Percentiles rank a stretch among this genome's conserved stretches.
Evolutionary conservation across 2,329 filamentous ascomycete species (phyloP).

Genomic region (Cladosporium sp.): DNA sequence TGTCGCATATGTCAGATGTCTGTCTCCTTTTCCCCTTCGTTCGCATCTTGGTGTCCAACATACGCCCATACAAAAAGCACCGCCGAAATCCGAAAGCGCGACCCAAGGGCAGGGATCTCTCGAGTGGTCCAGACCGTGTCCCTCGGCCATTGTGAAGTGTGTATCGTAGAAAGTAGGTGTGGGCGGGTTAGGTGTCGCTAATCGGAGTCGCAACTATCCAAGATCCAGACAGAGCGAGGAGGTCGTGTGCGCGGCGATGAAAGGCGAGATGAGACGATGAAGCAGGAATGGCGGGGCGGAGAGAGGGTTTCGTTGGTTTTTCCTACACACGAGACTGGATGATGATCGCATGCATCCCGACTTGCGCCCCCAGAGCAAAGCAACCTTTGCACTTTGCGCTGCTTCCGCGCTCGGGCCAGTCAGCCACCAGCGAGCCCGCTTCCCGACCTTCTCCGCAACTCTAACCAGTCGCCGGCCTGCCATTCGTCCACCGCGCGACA

Average conservation of each 20-base stretch:
- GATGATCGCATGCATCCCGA: conserved; percentile 1
- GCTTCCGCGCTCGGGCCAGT: background rate
- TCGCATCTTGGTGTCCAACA: conserved; percentile 28
- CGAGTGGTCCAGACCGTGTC: conserved; percentile 70
- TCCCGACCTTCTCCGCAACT: background rate
- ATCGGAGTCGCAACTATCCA: too few relatives aligned
- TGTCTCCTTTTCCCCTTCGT: background rate
- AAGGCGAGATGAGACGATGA: conserved; percentile 9
- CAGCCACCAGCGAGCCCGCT: background rate
- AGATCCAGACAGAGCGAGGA: too few relatives aligned
- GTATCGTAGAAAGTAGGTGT: conserved; percentile 1
- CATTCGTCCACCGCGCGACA: conserved; percentile 8
- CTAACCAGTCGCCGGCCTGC: background rate
- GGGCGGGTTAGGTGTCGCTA: background rate
- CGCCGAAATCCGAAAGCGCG: conserved; percentile 93
- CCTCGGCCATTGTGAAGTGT: conserved; percentile 12
- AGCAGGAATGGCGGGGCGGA: background rate
- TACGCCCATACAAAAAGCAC: conserved; percentile 95
- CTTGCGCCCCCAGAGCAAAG: conserved; percentile 1
- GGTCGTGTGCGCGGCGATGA: background rate
- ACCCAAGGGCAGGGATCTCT: conserved; percentile 97
- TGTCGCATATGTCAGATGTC: conserved; percentile 13
- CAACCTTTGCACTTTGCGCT: background rate
- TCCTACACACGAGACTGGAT: background rate
- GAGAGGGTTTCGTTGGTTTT: conserved; percentile 4